These are phyloP conservation scores for Paramecium primaurelia DNA, from an alignment of 73 alveolate genomes.

Conservation along the genomic window DNA sequence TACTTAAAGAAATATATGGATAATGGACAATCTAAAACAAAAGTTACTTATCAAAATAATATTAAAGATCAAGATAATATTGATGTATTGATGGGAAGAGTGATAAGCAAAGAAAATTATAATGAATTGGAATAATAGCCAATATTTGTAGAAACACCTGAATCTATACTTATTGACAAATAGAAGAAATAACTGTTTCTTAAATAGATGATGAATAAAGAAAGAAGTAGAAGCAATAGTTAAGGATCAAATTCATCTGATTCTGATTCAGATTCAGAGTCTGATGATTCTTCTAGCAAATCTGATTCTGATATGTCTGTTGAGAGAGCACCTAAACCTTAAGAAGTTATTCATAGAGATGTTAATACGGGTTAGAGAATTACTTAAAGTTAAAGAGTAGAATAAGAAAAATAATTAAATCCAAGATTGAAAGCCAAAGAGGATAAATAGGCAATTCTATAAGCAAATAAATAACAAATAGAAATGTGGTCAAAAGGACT, in stretches of 20 bases:
- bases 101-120: not conserved
- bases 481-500: constrained; percentile 29
- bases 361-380: not conserved
- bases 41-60: constrained; percentile 33
- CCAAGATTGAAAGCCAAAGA: not conserved
- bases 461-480: constrained; percentile 19
- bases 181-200: not conserved
- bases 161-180: not conserved
- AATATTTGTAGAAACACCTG: constrained; percentile 6
- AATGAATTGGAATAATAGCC: not conserved
- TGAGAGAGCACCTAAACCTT: constrained; percentile 4
- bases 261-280: not conserved
- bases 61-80: constrained; percentile 9
- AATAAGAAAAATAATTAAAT: not conserved
- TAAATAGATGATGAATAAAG: not conserved
- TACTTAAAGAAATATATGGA: constrained; percentile 27
- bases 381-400: not conserved
- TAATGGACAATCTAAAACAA: not conserved
- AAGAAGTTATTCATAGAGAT: constrained; percentile 39
- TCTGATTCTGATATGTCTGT: constrained; percentile 37
- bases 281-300: not conserved
- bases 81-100: constrained; percentile 21
- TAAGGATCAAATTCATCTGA: not conserved
- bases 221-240: constrained; percentile 30
- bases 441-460: not conserved